Evolutionary conservation across 768 basidiomycete species (phyloP).

Genomic region (Lanmaoa pseudosensibilis): DNA sequence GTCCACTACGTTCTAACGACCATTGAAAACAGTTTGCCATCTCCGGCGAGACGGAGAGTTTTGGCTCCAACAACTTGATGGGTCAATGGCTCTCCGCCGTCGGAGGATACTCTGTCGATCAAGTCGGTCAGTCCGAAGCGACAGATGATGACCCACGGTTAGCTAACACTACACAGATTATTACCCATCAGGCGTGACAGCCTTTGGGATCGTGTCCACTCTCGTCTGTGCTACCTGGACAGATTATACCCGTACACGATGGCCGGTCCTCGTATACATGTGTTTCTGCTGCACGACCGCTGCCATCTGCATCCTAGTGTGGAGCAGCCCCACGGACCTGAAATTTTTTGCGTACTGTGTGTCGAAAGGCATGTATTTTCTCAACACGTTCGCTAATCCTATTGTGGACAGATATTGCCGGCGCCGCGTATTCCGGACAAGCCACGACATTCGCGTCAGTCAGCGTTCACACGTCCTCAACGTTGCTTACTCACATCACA

Average conservation of each 20-base stretch:
- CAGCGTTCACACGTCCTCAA: neutral
- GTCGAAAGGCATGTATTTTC: slow-evolving; percentile 18
- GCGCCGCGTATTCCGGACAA: slow-evolving; percentile 73
- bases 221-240: slow-evolving; percentile 65
- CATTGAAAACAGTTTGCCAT: slow-evolving; percentile 52
- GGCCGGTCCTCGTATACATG: slow-evolving; percentile 69
- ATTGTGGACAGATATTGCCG: slow-evolving; percentile 46
- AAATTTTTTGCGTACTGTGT: slow-evolving; percentile 76
- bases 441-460: slow-evolving; percentile 72
- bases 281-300: slow-evolving; percentile 52
- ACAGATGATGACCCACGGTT: neutral
- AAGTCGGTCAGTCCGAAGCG: slow-evolving; percentile 44
- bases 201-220: slow-evolving; percentile 63
- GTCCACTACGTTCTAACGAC: neutral
- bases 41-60: slow-evolving; percentile 66
- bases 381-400: neutral
- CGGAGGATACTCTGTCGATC: slow-evolving; percentile 61
- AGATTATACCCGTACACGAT: slow-evolving; percentile 54
- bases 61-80: slow-evolving; percentile 72
- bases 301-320: slow-evolving; percentile 58
- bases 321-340: slow-evolving; percentile 57
- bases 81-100: slow-evolving; percentile 67
- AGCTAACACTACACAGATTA: slow-evolving; percentile 37
- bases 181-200: slow-evolving; percentile 65
- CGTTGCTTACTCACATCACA: slow-evolving; percentile 2